phyloP scores from a whole-genome alignment of 2,329 filamentous ascomycete species.

The Aspergillus cejpii region DNA sequence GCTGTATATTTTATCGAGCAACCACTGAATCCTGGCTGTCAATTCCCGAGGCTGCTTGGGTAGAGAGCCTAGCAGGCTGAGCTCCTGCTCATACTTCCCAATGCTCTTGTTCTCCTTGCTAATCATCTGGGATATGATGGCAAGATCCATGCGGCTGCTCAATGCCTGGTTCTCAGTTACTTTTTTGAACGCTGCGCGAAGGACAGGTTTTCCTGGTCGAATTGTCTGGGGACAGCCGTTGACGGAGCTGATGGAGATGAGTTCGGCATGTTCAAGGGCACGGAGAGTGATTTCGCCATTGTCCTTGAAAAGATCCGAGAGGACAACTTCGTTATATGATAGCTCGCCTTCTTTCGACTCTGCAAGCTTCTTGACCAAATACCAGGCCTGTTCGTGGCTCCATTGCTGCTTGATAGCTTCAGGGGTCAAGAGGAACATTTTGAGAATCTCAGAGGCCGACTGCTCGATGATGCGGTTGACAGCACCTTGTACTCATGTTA shows the following conservation, averaged over 20 bases:
- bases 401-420: conserved; percentile 59
- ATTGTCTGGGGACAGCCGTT: conserved; percentile 74
- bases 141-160: conserved; percentile 64
- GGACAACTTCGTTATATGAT: conserved; percentile 77
- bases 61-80: conserved; percentile 62
- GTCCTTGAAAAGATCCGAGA: conserved; percentile 66
- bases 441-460: conserved; percentile 80
- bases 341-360: conserved; percentile 53
- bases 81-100: conserved; percentile 70
- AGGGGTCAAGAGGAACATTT: conserved; percentile 71
- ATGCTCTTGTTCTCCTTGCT: conserved; percentile 68
- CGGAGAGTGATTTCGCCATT: conserved; percentile 71
- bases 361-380: conserved; percentile 72
- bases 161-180: conserved; percentile 67
- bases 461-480: conserved; percentile 85
- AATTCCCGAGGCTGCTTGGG: conserved; percentile 65
- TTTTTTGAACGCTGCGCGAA: conserved; percentile 70
- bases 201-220: conserved; percentile 76
- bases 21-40: conserved; percentile 59
- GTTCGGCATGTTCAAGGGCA: conserved; percentile 73
- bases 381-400: conserved; percentile 84
- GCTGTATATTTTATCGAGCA: conserved; percentile 65
- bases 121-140: conserved; percentile 60
- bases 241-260: conserved; percentile 66
- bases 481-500: conserved; percentile 49